These are phyloP conservation scores for Acidomyces sp. DNA, from an alignment of 495 filamentous ascomycete species.

Conservation along the genomic window DNA sequence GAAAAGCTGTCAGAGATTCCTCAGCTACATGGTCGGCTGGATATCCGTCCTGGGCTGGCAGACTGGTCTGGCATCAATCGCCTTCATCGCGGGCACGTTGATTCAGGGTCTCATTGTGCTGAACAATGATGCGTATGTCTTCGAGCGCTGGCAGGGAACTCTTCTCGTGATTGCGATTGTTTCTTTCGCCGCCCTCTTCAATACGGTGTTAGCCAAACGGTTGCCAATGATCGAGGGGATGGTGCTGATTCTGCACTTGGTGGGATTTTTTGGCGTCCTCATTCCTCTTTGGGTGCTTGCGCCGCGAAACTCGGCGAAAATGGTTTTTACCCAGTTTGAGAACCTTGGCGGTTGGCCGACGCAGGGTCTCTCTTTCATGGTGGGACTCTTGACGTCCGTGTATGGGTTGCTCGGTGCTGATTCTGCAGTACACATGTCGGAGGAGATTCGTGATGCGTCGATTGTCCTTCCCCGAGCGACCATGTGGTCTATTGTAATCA, in stretches of 20 bases:
- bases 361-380: constrained; percentile 5
- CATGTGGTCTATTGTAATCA: constrained; percentile 9
- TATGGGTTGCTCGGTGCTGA: constrained; percentile 11
- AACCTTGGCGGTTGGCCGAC: constrained; percentile 20
- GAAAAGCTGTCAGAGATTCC: constrained; percentile 3
- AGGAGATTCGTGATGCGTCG: constrained; percentile 15
- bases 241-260: constrained; percentile 9
- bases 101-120: constrained; percentile 34
- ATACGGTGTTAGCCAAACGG: constrained; percentile 29
- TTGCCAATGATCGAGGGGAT: constrained; percentile 25
- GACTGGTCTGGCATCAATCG: constrained; percentile 30
- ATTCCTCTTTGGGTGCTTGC: constrained; percentile 16
- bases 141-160: constrained; percentile 32
- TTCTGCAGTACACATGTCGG: constrained; percentile 8
- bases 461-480: constrained; percentile 6
- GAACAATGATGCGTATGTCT: constrained; percentile 27
- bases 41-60: constrained; percentile 37
- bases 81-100: constrained; percentile 31
- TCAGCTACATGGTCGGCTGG: constrained; percentile 24
- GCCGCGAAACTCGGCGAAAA: constrained; percentile 2
- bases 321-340: constrained; percentile 20
- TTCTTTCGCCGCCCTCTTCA: constrained; percentile 31
- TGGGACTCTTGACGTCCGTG: constrained; percentile 8
- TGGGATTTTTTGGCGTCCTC: constrained; percentile 16
- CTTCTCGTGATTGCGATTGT: constrained; percentile 34